Base-by-base conservation (phyloP, 108 stramenopile species). In the Mediolabrus comicus region DNA sequence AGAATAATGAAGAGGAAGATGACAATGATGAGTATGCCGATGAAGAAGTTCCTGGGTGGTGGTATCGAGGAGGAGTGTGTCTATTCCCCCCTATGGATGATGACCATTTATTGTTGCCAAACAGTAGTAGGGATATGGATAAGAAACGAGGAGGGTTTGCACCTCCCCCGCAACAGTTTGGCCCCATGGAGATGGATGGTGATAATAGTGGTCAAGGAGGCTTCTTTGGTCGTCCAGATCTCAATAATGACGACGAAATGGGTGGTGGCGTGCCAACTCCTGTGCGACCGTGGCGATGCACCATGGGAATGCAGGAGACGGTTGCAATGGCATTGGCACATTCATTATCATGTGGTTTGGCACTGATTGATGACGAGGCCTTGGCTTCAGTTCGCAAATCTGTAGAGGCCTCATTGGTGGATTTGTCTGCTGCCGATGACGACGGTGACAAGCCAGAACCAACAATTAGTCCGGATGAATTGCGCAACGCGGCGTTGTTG, bases 301-400 rank as follows among this genome's bases (percentile, higher is more conserved):
- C 95, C 16, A 66, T 91, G 75, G 82, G 82, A 6, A 92, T 93
- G 92, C 95, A 95, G 71, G 95, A 95, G 69, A 95, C 95, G 3
- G 61, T 89, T 1, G 86, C 87, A 28, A 83, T 89, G 90, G 86
- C 89, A 41, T 77, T 95, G 75, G 93, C 93, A 25, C 93, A 94
- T 65, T 90, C 90, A 3, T 43, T 90, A 16, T 86, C 87, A 13
- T 87, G 87, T 66, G 93, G 86, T 19, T 53, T 89, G 56, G 76
- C 91, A 6, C 67, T 90, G 46, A 61, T 94, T 32, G 93, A 94
- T 36, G 93, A 94, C 64, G 74, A 80, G 31, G 75, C 86, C 7
- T 59, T 94, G 51, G 64, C 76, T 7, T 71, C 66, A 9, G 88
- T 91, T 25, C 85, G 88, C 16, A 74, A 88, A 52, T 59, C 53